Percentiles rank a stretch among this genome's conserved stretches.
phyloP scores from a whole-genome alignment of 805 yeast genomes.

The Barnettozyma californica region DNA sequence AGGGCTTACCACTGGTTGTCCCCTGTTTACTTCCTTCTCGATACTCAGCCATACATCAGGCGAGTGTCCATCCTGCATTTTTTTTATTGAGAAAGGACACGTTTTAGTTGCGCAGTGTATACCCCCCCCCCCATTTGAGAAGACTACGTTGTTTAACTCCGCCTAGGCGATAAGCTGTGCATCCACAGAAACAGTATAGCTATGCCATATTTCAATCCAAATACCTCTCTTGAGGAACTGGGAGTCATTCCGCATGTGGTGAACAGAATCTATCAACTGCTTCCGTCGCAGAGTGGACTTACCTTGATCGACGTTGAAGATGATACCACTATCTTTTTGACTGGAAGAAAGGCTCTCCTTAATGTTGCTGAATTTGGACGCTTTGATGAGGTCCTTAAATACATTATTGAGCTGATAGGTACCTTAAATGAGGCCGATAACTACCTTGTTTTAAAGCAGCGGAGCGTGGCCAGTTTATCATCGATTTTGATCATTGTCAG shows the following conservation, averaged over 20 bases:
- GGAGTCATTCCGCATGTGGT: slow-evolving; percentile 33
- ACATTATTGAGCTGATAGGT: slow-evolving; percentile 23
- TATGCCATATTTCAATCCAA: slow-evolving; percentile 1
- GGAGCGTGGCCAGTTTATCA: slow-evolving; percentile 24
- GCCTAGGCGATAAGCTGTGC: background rate
- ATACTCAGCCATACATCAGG: background rate
- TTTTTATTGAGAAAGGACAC: background rate
- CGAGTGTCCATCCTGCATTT: background rate
- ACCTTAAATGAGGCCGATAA: slow-evolving; percentile 26
- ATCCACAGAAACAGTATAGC: background rate
- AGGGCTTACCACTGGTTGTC: background rate
- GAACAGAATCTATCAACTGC: slow-evolving; percentile 27
- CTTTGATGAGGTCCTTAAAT: slow-evolving; percentile 28
- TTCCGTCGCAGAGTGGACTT: slow-evolving; percentile 34
- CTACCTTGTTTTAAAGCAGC: slow-evolving; percentile 23
- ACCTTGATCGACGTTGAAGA: slow-evolving; percentile 32
- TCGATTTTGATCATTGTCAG: slow-evolving; percentile 34
- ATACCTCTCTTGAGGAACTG: slow-evolving; percentile 6
- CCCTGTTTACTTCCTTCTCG: background rate
- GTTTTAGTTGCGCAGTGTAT: background rate
- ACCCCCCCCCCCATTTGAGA: too few species aligned
- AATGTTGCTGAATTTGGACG: slow-evolving; percentile 25
- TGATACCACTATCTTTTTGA: slow-evolving; percentile 29
- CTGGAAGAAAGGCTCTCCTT: slow-evolving; percentile 30
- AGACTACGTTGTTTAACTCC: background rate